Conservation (phyloP, 2,329 filamentous ascomycete genomes). For the Trichoderma arundinaceum region DNA sequence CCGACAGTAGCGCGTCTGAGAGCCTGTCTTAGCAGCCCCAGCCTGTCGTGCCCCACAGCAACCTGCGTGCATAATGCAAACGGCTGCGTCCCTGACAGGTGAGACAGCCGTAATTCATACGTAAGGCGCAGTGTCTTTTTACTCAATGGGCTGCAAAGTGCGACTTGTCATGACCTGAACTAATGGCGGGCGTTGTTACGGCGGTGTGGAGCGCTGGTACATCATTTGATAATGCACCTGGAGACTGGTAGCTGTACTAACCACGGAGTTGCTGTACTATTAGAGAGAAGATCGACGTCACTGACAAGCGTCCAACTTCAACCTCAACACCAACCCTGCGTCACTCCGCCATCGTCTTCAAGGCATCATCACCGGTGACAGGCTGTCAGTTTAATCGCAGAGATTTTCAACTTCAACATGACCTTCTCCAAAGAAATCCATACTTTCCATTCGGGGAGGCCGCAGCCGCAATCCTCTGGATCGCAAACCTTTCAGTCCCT, state of each 20-base stretch:
- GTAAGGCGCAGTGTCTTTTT: not conserved
- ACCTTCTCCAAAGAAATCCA: conserved; percentile 53
- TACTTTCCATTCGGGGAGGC: conserved; percentile 76
- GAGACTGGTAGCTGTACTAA: not conserved
- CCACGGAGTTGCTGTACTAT: not conserved
- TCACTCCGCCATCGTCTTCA: not conserved
- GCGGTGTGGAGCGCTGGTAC: not conserved
- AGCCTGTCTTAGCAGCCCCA: not conserved
- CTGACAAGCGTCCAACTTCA: conserved; percentile 4
- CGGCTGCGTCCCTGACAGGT: conserved; percentile 24
- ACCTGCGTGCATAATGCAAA: conserved; percentile 2
- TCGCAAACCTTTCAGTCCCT: conserved; percentile 71
- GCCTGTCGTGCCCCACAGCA: not conserved
- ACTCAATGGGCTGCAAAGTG: not conserved
- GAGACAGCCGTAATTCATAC: not conserved
- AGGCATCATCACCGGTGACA: not conserved
- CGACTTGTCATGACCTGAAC: not conserved
- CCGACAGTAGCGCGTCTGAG: conserved; percentile 27
- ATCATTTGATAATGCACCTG: not conserved
- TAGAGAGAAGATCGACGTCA: conserved; percentile 16
- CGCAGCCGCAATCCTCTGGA: conserved; percentile 63
- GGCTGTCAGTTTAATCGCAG: not conserved
- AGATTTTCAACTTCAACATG: conserved; percentile 36
- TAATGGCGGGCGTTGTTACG: not conserved
- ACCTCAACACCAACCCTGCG: not conserved